A percentile compares a stretch with the other conserved stretches of the same genome.
Conservation (phyloP, 1,284 basidiomycete species). For the Wallemia mellicola region DNA sequence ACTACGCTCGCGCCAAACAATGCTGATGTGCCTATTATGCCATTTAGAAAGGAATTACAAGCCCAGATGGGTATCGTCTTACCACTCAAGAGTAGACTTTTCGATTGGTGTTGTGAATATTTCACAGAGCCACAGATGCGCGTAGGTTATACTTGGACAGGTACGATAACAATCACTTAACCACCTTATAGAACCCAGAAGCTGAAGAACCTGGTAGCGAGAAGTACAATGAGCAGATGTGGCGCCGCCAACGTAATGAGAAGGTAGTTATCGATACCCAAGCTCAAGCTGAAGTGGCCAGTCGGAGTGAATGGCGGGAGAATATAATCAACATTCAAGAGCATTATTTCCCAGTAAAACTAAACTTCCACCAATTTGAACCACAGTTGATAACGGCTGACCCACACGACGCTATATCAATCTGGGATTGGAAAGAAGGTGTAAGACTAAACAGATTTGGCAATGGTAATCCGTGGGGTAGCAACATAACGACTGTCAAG, state of each 20-base stretch:
- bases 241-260: conserved; percentile 78
- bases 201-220: conserved; percentile 79
- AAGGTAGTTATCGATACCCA: conserved; percentile 37
- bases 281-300: conserved; percentile 2
- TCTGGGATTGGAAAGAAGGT: conserved; percentile 78
- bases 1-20: background rate
- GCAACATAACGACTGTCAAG: conserved; percentile 60
- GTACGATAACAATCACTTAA: too few species aligned
- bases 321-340: conserved; percentile 40
- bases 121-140: conserved; percentile 97
- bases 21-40: background rate
- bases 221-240: conserved; percentile 81
- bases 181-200: conserved; percentile 43
- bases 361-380: conserved; percentile 79
- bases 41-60: background rate
- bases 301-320: conserved; percentile 25
- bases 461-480: conserved; percentile 58
- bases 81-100: conserved; percentile 70
- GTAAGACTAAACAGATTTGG: conserved; percentile 51
- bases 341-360: conserved; percentile 35
- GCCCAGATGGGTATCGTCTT: conserved; percentile 22
- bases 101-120: conserved; percentile 88
- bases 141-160: too few species aligned
- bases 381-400: conserved; percentile 61
- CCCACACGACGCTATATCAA: conserved; percentile 57